These are phyloP conservation scores for Circinella minor DNA, from an alignment of 371 early-diverging fungal genomes.

Conservation along the genomic window DNA sequence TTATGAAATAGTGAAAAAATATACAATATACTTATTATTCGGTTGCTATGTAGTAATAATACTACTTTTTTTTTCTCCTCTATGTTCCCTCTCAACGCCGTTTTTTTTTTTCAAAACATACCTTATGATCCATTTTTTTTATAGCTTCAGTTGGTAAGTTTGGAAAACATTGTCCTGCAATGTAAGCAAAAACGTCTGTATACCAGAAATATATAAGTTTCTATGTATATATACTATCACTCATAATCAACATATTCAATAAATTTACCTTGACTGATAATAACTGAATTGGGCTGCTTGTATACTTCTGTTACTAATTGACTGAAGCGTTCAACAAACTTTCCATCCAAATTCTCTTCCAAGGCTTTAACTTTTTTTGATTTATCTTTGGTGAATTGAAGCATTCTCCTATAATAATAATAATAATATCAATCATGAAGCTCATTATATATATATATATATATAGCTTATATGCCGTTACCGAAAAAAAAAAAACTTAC, in stretches of 20 bases:
- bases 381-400: constrained; percentile 46
- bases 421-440: not conserved
- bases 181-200: constrained; percentile 24
- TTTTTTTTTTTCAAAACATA: not conserved
- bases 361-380: constrained; percentile 29
- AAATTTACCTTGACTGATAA: constrained; percentile 29
- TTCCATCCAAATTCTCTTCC: constrained; percentile 23
- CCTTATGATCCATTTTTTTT: constrained; percentile 18
- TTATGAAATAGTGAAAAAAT: not conserved
- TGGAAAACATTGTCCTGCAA: constrained; percentile 45
- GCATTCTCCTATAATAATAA: constrained; percentile 32
- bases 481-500: constrained; percentile 26
- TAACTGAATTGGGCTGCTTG: constrained; percentile 16
- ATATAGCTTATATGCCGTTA: too few relatives aligned
- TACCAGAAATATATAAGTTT: not conserved
- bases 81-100: too few relatives aligned
- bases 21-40: not conserved
- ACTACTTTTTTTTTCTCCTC: too few relatives aligned
- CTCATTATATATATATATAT: too few relatives aligned
- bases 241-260: not conserved
- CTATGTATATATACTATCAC: too few relatives aligned
- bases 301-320: constrained; percentile 8
- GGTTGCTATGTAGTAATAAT: too few relatives aligned
- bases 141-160: constrained; percentile 21
- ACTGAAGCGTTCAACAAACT: constrained; percentile 27